Evolutionary conservation across 495 filamentous ascomycete species (phyloP).

Genomic region (Penicillium lagena): DNA sequence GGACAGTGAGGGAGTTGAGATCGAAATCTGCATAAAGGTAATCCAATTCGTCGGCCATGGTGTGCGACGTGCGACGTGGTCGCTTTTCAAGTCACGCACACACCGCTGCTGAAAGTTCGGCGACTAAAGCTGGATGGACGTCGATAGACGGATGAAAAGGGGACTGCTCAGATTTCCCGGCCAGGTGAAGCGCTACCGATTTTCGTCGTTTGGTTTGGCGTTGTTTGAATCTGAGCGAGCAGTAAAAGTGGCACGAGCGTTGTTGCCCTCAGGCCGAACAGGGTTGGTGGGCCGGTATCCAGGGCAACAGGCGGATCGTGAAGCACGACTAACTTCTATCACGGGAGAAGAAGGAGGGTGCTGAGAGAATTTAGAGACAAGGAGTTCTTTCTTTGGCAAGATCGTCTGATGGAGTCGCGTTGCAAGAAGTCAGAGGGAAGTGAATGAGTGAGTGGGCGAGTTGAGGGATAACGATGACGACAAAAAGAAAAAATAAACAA

Average conservation of each 20-base stretch:
- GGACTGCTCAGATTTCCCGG: too few species aligned
- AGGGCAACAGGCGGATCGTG: conserved; percentile 30
- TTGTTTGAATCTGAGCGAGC: too few species aligned
- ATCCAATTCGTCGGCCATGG: conserved; percentile 64
- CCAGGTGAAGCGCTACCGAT: too few species aligned
- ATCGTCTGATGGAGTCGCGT: background rate
- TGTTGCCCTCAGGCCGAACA: conserved; percentile 7
- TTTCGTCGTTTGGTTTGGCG: too few species aligned
- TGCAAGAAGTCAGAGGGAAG: background rate
- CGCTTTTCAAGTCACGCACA: conserved; percentile 2
- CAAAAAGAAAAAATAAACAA: conserved; percentile 9
- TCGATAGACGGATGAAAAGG: too few species aligned
- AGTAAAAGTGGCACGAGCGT: too few species aligned
- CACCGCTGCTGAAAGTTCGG: background rate
- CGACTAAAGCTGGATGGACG: too few species aligned
- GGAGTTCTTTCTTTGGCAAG: too few species aligned
- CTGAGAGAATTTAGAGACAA: background rate
- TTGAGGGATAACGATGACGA: background rate
- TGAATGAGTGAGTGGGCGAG: background rate
- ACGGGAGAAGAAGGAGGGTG: background rate
- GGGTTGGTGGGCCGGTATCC: conserved; percentile 25
- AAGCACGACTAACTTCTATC: background rate
- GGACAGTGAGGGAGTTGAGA: conserved; percentile 72
- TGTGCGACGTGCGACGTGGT: conserved; percentile 11
- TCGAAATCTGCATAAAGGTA: conserved; percentile 85